Percentiles rank a stretch among this genome's conserved stretches.
These are phyloP conservation scores for Apiospora hydei DNA, from an alignment of 2,329 filamentous ascomycete genomes.

Conservation along the genomic window DNA sequence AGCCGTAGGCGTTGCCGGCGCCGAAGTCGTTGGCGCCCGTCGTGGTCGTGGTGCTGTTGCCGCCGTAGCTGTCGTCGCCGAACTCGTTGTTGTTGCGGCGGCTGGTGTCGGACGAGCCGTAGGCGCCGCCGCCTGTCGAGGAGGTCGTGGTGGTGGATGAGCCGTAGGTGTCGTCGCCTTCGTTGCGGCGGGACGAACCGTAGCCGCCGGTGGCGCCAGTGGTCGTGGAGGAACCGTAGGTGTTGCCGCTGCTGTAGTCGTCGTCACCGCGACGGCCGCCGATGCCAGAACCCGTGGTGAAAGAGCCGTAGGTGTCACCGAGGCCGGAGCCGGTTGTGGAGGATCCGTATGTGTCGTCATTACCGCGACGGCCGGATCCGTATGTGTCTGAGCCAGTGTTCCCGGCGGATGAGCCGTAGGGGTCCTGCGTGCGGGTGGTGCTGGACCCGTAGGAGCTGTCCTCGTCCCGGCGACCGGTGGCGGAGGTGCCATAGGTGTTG, in stretches of 20 bases:
- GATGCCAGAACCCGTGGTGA: constrained; percentile 28
- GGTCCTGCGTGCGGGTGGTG: constrained; percentile 26
- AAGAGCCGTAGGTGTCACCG: constrained; percentile 34
- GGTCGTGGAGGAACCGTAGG: constrained; percentile 34
- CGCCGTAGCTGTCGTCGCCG: constrained; percentile 50
- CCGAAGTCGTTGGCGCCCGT: constrained; percentile 23
- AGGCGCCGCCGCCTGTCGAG: constrained; percentile 25
- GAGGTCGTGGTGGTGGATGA: constrained; percentile 30
- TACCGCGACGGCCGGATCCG: too few relatives aligned
- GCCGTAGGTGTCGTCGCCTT: constrained; percentile 29
- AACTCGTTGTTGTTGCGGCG: constrained; percentile 42
- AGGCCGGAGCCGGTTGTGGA: constrained; percentile 30
- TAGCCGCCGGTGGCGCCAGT: constrained; percentile 27
- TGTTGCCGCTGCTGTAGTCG: constrained; percentile 33
- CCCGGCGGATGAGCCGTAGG: constrained; percentile 33
- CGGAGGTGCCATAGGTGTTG: constrained; percentile 32
- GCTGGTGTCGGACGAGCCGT: constrained; percentile 17
- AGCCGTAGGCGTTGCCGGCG: constrained; percentile 27
- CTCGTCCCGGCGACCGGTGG: constrained; percentile 11
- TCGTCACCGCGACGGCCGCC: constrained; percentile 39
- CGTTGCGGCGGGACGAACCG: constrained; percentile 29
- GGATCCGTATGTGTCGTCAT: constrained; percentile 36
- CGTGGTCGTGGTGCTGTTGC: constrained; percentile 30
- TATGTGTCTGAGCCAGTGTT: constrained; percentile 24
- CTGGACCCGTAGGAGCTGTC: constrained; percentile 29